Conservation (phyloP, 306 rosid species). For the Adenanthera pavonina region DNA sequence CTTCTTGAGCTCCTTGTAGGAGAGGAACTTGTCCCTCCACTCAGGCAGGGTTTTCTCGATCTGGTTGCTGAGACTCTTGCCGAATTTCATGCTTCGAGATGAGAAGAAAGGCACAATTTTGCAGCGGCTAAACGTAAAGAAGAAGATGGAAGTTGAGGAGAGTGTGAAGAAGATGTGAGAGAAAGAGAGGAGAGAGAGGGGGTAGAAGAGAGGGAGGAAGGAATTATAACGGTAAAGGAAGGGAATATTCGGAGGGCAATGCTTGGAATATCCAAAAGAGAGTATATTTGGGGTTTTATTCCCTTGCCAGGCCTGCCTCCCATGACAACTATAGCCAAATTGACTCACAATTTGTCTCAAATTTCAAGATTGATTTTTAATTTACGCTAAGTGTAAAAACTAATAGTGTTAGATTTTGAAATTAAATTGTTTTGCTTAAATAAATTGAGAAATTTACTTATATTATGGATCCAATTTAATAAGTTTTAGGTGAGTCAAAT, state of each 20-base stretch:
- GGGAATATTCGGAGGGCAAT: constrained; percentile 77
- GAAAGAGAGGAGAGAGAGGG: background rate
- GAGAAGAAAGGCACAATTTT: background rate
- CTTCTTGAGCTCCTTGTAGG: constrained; percentile 95
- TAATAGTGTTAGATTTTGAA: background rate
- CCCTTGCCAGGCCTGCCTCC: constrained; percentile 22
- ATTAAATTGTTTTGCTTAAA: background rate
- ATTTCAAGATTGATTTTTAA: background rate
- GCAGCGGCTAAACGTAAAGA: background rate
- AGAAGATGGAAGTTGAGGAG: background rate
- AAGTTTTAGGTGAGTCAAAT: background rate
- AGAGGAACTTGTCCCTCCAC: constrained; percentile 88
- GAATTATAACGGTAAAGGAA: constrained; percentile 57
- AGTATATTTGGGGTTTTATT: constrained; percentile 77
- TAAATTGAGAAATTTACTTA: background rate
- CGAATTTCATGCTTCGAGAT: constrained; percentile 66
- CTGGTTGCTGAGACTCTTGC: constrained; percentile 71
- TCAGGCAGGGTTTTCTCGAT: constrained; percentile 81
- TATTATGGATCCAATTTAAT: background rate
- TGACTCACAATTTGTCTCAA: background rate
- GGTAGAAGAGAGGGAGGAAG: background rate
- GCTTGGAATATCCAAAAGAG: constrained; percentile 76
- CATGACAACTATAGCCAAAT: background rate
- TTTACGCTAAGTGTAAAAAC: background rate
- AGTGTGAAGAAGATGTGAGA: background rate